Evolutionary conservation across 371 early-diverging fungal genomes (phyloP).

Genomic region (Capniomyces stellatus): DNA sequence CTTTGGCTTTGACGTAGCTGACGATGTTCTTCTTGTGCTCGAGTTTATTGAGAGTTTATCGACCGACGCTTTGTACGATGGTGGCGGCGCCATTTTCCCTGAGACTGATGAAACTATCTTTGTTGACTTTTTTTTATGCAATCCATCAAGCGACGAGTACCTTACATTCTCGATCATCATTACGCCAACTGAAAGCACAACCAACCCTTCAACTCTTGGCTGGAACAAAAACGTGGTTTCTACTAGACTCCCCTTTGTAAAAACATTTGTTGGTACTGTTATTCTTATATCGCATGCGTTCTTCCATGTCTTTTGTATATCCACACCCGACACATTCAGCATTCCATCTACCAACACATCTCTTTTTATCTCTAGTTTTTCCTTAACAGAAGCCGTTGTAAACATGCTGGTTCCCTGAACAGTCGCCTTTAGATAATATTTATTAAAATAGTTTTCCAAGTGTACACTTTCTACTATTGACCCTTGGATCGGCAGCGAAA

Average conservation of each 20-base stretch:
- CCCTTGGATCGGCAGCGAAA: conserved; percentile 2
- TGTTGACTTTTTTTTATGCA: neutral
- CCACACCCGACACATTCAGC: neutral
- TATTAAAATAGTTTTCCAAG: neutral
- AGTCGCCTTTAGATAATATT: neutral
- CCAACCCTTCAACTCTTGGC: neutral
- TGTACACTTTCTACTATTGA: neutral
- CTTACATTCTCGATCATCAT: neutral
- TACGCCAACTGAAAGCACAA: neutral
- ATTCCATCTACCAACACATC: neutral
- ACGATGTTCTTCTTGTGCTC: neutral
- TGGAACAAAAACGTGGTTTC: conserved; percentile 1
- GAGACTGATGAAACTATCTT: neutral
- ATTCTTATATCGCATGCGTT: conserved; percentile 1
- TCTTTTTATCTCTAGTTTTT: neutral
- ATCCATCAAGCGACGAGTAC: neutral
- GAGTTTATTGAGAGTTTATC: neutral
- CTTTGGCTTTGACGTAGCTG: neutral
- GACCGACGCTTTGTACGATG: neutral
- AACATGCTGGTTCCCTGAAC: neutral
- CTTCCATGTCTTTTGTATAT: conserved; percentile 2
- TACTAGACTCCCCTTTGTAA: neutral
- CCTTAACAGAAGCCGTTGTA: neutral
- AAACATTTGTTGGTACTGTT: neutral
- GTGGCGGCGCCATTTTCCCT: neutral